Evolutionary conservation across 73 alveolate species (phyloP), one percentile per base, ranked within the genome.

Genomic region (Paramecium sexaurelia): DNA sequence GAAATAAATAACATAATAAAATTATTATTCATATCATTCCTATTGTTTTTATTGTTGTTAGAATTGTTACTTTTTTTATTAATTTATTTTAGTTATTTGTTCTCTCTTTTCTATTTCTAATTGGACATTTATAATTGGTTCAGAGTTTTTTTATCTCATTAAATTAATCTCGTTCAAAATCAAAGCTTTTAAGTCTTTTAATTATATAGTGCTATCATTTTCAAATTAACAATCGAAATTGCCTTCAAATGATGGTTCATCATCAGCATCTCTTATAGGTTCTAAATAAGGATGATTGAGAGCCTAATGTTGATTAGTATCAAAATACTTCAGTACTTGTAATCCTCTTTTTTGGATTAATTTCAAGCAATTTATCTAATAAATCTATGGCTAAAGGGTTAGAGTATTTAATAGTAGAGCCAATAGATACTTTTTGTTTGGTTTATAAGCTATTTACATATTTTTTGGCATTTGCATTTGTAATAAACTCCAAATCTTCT

Each of bases 321-420:
- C 22, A 19, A 78, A 40, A 20, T 40, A 78, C 90, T 69, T 88
- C 82, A 13, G 69, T 84, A 24, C 87, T 84, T n/a, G 89, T 88
- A 22, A 88, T 67, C 17, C 94, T 75, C 32, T 88, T 88, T 32
- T 82, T 88, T 7, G 94, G 94, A 37, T 88, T 88, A 9, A 88
- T 69, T 24, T 75, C 94, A 8, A 88, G 83, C 71, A 88, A 55
- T 69, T 88, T 69, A 43, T 88, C 94, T 40, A 88, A 68, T 39
- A 88, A 68, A 69, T 88, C 94, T 29, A 88, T 40, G 17, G 94
- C 94, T 45, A 2, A 33, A 20, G 94, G 94, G 29, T 88, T 88
- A 22, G 41, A 61, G 71, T 88, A 88, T 32, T 88, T 68, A 27
- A 88, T 69, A 26, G 43, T 41, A 29, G 67, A 29, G 19, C 84